phyloP scores from a whole-genome alignment of 495 filamentous ascomycete genomes.

The Talaromyces adpressus region DNA sequence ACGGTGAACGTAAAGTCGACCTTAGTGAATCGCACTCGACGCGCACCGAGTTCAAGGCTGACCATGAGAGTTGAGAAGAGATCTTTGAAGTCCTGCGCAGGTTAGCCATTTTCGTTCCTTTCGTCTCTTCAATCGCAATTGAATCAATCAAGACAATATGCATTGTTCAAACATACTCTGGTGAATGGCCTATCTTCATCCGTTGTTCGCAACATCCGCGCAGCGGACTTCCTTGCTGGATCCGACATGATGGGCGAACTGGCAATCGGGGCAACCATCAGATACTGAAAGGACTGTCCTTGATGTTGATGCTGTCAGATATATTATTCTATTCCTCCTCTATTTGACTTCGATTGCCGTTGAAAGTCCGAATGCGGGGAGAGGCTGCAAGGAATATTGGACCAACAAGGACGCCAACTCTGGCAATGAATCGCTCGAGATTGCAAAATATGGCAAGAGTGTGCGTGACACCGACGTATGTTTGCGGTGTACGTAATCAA shows the following conservation, averaged over 20 bases:
- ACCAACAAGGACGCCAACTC: too few species aligned
- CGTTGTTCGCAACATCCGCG: constrained; percentile 79
- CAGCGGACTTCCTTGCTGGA: constrained; percentile 74
- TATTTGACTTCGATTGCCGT: background rate
- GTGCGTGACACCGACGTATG: background rate
- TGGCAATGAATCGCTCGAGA: too few species aligned
- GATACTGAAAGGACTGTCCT: background rate
- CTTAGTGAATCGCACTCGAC: constrained; percentile 68
- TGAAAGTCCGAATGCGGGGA: background rate
- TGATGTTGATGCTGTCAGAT: background rate
- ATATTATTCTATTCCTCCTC: background rate
- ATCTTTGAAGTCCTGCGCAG: constrained; percentile 70
- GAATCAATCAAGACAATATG: background rate
- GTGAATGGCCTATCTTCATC: constrained; percentile 82
- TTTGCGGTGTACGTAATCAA: background rate
- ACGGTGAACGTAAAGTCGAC: constrained; percentile 80
- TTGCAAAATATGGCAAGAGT: background rate
- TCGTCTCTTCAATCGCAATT: background rate
- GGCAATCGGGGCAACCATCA: constrained; percentile 1
- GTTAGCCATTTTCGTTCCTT: background rate
- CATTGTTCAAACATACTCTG: constrained; percentile 39
- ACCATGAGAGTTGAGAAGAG: constrained; percentile 84
- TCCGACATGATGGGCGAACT: constrained; percentile 21
- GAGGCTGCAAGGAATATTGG: background rate
- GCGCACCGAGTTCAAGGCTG: constrained; percentile 67